Evolutionary conservation across 257 asterid species (phyloP).

Genomic region (Hygrophila difformis): DNA sequence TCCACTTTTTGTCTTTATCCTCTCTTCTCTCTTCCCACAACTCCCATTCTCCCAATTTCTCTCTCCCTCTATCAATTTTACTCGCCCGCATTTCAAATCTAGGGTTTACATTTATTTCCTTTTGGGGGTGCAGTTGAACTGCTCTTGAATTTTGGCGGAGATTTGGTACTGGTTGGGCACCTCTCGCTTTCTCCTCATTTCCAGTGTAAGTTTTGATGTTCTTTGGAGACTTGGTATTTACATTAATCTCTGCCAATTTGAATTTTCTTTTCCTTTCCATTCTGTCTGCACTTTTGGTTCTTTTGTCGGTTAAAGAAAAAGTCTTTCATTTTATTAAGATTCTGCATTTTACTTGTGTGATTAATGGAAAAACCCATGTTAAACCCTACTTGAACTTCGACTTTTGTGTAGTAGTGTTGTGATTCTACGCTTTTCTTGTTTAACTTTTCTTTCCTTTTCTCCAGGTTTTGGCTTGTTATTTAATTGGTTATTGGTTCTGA

Average conservation of each 20-base stretch:
- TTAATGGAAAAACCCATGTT: constrained; percentile 43
- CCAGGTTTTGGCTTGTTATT: constrained; percentile 7
- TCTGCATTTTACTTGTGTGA: no score
- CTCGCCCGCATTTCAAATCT: constrained; percentile 44
- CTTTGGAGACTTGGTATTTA: no score
- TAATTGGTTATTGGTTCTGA: no score
- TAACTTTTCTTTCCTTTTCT: constrained; percentile 10
- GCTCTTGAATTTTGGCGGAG: constrained; percentile 23
- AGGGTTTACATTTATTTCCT: constrained; percentile 42
- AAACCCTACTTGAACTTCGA: constrained; percentile 34
- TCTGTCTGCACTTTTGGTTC: constrained; percentile 9
- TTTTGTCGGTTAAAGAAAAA: constrained; percentile 2
- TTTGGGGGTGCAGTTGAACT: constrained; percentile 11
- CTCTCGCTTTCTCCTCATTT: constrained; percentile 47
- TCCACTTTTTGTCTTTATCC: constrained; percentile 75
- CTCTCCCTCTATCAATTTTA: constrained; percentile 11
- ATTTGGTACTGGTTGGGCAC: constrained; percentile 21
- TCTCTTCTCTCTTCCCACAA: constrained; percentile 35
- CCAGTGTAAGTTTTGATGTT: constrained; percentile 20
- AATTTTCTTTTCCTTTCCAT: constrained; percentile 16
- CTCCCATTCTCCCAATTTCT: constrained; percentile 16
- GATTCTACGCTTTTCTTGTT: background rate
- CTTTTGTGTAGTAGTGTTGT: background rate
- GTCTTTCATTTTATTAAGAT: no score
- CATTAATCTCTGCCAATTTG: constrained; percentile 17